Base-by-base conservation (phyloP, 1,284 basidiomycete species). In the Sporisorium iseilematis-ciliati region DNA sequence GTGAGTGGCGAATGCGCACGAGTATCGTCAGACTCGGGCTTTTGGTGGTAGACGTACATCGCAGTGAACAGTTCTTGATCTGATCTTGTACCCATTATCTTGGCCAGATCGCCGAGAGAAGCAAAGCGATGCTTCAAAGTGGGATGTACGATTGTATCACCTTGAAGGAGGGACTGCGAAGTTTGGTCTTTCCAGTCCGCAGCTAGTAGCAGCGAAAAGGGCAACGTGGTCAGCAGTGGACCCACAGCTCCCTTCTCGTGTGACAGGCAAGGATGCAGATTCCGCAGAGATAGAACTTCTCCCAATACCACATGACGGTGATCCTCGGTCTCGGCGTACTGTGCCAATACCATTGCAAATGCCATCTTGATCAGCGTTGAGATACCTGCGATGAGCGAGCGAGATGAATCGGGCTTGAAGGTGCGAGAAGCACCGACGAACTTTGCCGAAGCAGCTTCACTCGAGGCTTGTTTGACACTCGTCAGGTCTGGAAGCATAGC, bases 11-110 rank as follows among this genome's bases (percentile, higher is more conserved):
- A n/a, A n/a, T n/a, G n/a, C n/a, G n/a, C n/a, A n/a, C n/a, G n/a
- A n/a, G n/a, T n/a, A n/a, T 2, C 11, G 20, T 38, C n/a, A 6
- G 7, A 20, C n/a, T 51, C 20, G 16, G 20, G 4, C 6, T 14
- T 18, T 21, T 51, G 60, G 41, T 64, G 62, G 42, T 57, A 64
- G 33, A 46, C 55, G 20, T 40, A 64, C 62, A 64, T 64, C 31
- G 62, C 54, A 4, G 48, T 57, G 48, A 64, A 64, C 33, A 64
- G 38, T 25, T 64, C 55, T 43, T 46, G 45, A n/a, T 40, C 62
- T 6, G 55, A 18, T 25, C 25, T 14, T 18, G 55, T 52, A 21
- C 49, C 62, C 62, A 64, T 46, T 21, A 52, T 52, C 38, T 40
- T 52, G 35, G 50, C 35, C 8, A 60, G 20, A 21, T 14, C 50